A percentile compares a stretch with the other conserved stretches of the same genome.
phyloP scores from a whole-genome alignment of 345 rosid species.

The Lenwebbia sp. region DNA sequence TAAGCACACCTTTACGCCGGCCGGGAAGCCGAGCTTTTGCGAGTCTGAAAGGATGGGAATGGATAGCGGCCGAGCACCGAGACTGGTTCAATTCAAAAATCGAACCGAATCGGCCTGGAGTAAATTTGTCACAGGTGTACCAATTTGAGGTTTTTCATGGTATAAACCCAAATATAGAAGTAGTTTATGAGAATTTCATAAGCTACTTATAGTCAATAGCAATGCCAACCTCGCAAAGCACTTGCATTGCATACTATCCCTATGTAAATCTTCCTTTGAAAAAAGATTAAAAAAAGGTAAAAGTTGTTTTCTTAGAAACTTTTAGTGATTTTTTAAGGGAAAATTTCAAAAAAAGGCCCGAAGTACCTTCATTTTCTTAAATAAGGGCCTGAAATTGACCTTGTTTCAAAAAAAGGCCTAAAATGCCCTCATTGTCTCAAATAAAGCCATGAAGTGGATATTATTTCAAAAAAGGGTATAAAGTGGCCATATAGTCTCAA shows the following conservation, averaged over 20 bases:
- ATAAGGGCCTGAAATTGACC: too few relatives aligned
- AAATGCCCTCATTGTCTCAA: too few relatives aligned
- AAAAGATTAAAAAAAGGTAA: not conserved
- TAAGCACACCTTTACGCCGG: rapidly evolving
- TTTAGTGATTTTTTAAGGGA: not conserved
- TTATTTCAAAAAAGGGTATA: too few relatives aligned
- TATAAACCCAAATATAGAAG: not conserved
- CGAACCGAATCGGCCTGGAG: rapidly evolving
- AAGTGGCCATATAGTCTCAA: too few relatives aligned
- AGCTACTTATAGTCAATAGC: not conserved
- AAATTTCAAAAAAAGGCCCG: too few relatives aligned
- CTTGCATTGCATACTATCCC: not conserved
- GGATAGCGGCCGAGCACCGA: rapidly evolving
- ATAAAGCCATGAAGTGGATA: too few relatives aligned
- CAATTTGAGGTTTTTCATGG: too few relatives aligned
- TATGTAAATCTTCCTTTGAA: not conserved
- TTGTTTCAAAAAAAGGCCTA: too few relatives aligned
- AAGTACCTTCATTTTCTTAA: too few relatives aligned
- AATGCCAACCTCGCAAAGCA: not conserved
- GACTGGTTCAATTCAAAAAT: rapidly evolving
- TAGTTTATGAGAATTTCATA: not conserved
- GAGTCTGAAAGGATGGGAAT: rapidly evolving
- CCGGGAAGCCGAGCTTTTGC: not conserved
- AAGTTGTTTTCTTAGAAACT: too few relatives aligned
- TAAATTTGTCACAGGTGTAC: too few relatives aligned